Conservation (phyloP, 139 green algal genomes). For the Chlorella ohadii region DNA sequence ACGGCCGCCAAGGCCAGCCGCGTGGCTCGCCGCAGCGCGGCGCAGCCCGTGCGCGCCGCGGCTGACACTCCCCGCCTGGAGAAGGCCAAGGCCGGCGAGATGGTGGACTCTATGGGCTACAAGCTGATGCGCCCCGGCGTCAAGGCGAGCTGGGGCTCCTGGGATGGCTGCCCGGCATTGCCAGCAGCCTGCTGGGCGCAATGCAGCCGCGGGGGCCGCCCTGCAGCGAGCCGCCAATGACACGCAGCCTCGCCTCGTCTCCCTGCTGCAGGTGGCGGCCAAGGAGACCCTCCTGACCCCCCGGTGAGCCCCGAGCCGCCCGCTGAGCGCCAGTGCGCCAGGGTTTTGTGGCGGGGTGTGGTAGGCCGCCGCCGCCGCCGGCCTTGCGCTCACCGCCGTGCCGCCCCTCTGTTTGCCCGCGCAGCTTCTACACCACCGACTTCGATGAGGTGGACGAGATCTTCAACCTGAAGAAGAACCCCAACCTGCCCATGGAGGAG, state of each 20-base stretch:
- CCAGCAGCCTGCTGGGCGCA: background rate
- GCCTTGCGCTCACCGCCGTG: background rate
- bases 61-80: background rate
- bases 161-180: background rate
- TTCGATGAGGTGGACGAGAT: constrained; percentile 99
- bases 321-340: background rate
- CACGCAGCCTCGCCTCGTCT: background rate
- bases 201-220: background rate
- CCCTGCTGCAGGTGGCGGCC: constrained; percentile 45
- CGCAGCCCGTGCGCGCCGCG: constrained; percentile 28
- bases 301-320: constrained; percentile 42
- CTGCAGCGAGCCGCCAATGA: background rate
- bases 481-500: constrained; percentile 93
- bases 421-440: constrained; percentile 98
- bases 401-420: background rate
- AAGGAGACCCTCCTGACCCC: constrained; percentile 94
- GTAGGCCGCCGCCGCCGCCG: background rate
- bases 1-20: constrained; percentile 25
- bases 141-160: constrained; percentile 63
- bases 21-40: constrained; percentile 9
- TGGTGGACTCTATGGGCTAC: constrained; percentile 66
- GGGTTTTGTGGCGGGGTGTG: constrained; percentile 23
- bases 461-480: constrained; percentile 94
- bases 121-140: constrained; percentile 89
- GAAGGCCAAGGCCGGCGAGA: constrained; percentile 5